Evolutionary conservation across 345 rosid species (phyloP).

Genomic region (Bruguiera gymnorhiza): DNA sequence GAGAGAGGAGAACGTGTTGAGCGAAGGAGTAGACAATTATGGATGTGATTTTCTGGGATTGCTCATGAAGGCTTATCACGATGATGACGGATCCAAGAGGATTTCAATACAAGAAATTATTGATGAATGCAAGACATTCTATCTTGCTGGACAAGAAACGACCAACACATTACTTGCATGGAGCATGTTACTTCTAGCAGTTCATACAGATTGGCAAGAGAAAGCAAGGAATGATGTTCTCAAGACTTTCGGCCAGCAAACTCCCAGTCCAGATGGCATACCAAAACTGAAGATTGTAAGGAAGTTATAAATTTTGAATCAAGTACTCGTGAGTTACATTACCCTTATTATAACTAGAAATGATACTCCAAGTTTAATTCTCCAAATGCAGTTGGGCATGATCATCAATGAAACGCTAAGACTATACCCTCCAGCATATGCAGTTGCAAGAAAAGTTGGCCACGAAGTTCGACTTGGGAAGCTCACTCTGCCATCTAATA

Average conservation of each 20-base stretch:
- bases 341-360: no score
- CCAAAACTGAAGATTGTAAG: conserved; percentile 37
- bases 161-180: conserved; percentile 23
- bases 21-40: conserved; percentile 3
- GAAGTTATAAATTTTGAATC: no score
- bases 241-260: conserved; percentile 22
- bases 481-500: conserved; percentile 17
- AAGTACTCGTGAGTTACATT: no score
- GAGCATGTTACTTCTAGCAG: conserved; percentile 28
- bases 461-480: conserved; percentile 21
- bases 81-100: conserved; percentile 13
- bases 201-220: conserved; percentile 47
- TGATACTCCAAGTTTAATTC: not conserved
- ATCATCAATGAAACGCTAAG: conserved; percentile 21
- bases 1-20: conserved; percentile 21
- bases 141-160: conserved; percentile 35
- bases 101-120: conserved; percentile 30
- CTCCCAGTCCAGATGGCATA: conserved; percentile 27
- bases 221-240: conserved; percentile 36
- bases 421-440: conserved; percentile 10
- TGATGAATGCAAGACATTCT: conserved; percentile 40
- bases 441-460: conserved; percentile 2
- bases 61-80: conserved; percentile 15
- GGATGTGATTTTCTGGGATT: conserved; percentile 34
- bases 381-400: not conserved